phyloP scores from a whole-genome alignment of 805 yeast genomes.

The Debaryomyces maramus region DNA sequence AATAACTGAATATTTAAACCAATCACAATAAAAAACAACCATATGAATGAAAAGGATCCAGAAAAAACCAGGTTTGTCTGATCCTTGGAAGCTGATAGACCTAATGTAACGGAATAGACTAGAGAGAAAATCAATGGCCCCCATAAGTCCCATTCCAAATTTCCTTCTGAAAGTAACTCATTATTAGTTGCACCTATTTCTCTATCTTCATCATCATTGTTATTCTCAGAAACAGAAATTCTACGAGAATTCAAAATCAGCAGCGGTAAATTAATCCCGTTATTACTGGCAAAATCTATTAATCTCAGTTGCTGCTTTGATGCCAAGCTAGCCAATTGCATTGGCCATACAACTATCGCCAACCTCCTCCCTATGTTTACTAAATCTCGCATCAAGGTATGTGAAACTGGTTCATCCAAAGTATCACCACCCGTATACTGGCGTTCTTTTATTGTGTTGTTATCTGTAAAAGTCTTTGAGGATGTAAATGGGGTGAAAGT shows the following conservation, averaged over 20 bases:
- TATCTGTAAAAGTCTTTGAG: conserved; percentile 16
- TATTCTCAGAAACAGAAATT: conserved; percentile 26
- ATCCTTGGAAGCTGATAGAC: conserved; percentile 44
- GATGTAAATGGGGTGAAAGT: conserved; percentile 34
- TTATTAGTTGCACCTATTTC: conserved; percentile 22
- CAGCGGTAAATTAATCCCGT: conserved; percentile 37
- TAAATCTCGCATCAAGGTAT: conserved; percentile 48
- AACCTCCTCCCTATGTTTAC: conserved; percentile 36
- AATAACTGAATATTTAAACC: conserved; percentile 66
- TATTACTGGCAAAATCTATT: conserved; percentile 33
- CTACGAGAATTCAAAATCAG: conserved; percentile 30
- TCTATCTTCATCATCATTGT: conserved; percentile 27
- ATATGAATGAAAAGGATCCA: conserved; percentile 60
- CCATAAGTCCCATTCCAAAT: conserved; percentile 64
- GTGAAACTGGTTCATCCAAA: conserved; percentile 64
- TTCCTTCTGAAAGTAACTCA: conserved; percentile 11
- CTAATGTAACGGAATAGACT: conserved; percentile 52
- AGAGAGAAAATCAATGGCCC: conserved; percentile 69
- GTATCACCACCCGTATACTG: conserved; percentile 71
- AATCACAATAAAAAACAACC: conserved; percentile 61
- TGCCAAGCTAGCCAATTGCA: conserved; percentile 39
- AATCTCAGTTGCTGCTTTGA: conserved; percentile 32
- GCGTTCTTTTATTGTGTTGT: conserved; percentile 40
- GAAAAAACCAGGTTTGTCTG: conserved; percentile 58
- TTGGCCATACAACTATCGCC: conserved; percentile 45